Evolutionary conservation across 1,284 basidiomycete species (phyloP), one percentile per base, ranked within the genome.

Genomic region (Sparassis latifolia): DNA sequence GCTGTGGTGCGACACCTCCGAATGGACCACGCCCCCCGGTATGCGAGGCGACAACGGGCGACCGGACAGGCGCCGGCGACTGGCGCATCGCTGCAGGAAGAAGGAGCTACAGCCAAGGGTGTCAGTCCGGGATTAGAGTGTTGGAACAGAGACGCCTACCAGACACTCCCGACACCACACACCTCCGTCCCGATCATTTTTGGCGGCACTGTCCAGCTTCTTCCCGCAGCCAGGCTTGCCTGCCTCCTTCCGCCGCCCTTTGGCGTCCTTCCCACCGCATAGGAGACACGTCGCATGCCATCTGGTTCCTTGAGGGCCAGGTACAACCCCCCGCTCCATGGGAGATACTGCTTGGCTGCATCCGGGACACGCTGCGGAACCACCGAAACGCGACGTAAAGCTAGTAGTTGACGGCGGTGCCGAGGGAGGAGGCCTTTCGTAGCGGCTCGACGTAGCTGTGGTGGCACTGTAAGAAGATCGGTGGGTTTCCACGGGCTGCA

Each of bases 141-240:
- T 48, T 47, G 27, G 27, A 42, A 33, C 51, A 56, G 51, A 45
- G 44, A 55, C n/a, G 46, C 78, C 68, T 62, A 91, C 89, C 62
- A 84, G 70, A 65, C 89, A 92, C 65, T 89, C 87, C 56, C 88
- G 74, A 65, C 89, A 92, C 85, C 87, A 91, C 31, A 90, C 79
- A 5, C 78, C 76, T 2, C 86, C 85, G 42, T 84, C 78, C 10
- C 67, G 69, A 61, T 84, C 84, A 29, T 71, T 76, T 67, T 87
- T 91, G n/a, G 89, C 89, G 20, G 82, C 87, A 57, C 84, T 87
- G 62, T 92, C 89, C 28, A 92, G 66, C 57, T 78, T 81, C 70
- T 91, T 91, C 10, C 86, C 84, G 60, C 89, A 92, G 5, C 89
- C 88, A 9, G 86, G 81, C 52, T 78, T 76, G 38, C 73, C 76